phyloP scores from a whole-genome alignment of 306 rosid genomes.

The Coriaria nepalensis region DNA sequence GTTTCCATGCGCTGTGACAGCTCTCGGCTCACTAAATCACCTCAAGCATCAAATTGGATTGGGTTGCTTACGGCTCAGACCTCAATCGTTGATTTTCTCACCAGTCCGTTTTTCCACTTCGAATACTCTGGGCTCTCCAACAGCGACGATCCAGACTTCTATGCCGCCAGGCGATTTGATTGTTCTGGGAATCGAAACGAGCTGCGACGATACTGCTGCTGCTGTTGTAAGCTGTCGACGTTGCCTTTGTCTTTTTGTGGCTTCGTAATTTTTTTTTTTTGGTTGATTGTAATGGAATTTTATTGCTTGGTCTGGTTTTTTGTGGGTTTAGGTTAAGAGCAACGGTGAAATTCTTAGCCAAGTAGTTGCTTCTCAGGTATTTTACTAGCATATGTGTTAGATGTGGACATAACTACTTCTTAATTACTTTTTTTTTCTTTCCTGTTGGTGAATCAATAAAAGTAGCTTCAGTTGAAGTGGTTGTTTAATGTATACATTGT shows the following conservation, averaged over 20 bases:
- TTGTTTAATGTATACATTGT: not conserved
- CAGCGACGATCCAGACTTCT: conserved; percentile 9
- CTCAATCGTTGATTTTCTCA: conserved; percentile 11
- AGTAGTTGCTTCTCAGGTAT: conserved; percentile 88
- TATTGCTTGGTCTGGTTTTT: not conserved
- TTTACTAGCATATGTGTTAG: too few species aligned
- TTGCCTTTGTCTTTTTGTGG: not conserved
- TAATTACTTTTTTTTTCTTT: not conserved
- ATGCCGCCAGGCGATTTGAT: conserved; percentile 25
- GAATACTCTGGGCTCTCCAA: conserved; percentile 2
- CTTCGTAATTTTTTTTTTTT: not conserved
- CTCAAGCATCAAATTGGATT: conserved; percentile 14
- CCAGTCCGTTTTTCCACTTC: conserved; percentile 10
- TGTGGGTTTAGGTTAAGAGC: conserved; percentile 63
- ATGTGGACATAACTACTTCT: too few species aligned
- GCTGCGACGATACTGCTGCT: conserved; percentile 97
- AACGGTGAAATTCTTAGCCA: conserved; percentile 81
- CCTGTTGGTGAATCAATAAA: too few species aligned
- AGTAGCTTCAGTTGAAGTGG: not conserved
- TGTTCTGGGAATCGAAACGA: conserved; percentile 87
- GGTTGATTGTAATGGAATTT: conserved; percentile 4
- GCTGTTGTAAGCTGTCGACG: conserved; percentile 46
- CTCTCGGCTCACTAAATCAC: conserved; percentile 19
- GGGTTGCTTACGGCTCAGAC: conserved; percentile 7
- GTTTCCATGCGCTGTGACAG: conserved; percentile 6